Evolutionary conservation across 108 stramenopile genomes (phyloP).

Genomic region (Nannochloropsis salina): DNA sequence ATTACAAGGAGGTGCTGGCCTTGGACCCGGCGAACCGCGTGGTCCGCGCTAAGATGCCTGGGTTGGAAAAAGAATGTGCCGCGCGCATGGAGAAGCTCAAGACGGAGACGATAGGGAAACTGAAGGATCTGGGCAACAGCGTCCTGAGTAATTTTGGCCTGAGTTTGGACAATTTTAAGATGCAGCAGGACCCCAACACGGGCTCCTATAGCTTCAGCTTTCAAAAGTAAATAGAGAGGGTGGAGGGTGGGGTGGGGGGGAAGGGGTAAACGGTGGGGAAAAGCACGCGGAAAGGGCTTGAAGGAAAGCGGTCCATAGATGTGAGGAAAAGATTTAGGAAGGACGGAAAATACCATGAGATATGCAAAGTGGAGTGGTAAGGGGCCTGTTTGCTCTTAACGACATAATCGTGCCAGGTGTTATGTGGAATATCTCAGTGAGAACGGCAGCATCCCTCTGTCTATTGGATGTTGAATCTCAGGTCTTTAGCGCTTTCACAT

Average conservation of each 20-base stretch:
- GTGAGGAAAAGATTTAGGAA: neutral
- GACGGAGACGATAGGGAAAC: slow-evolving; percentile 61
- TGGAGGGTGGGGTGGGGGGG: neutral
- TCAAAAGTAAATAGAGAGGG: slow-evolving; percentile 54
- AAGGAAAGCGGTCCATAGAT: neutral
- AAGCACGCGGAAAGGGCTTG: neutral
- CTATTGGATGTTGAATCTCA: no score
- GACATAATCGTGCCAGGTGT: no score
- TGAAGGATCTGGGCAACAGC: slow-evolving; percentile 93
- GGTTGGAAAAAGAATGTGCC: slow-evolving; percentile 68
- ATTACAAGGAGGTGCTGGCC: slow-evolving; percentile 64
- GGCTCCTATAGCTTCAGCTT: slow-evolving; percentile 71
- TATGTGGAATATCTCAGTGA: no score
- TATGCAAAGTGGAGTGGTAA: no score
- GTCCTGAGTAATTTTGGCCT: slow-evolving; percentile 90
- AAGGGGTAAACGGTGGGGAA: neutral
- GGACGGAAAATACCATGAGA: no score
- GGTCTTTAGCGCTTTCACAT: no score
- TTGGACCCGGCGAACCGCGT: slow-evolving; percentile 61
- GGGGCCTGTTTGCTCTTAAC: no score
- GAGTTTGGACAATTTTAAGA: slow-evolving; percentile 88
- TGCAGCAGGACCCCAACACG: slow-evolving; percentile 83
- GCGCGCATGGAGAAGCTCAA: slow-evolving; percentile 42
- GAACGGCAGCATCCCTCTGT: no score
- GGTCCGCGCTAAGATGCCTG: slow-evolving; percentile 55